Base-by-base conservation (phyloP, 306 rosid genomes). In the Dryas octopetala region DNA sequence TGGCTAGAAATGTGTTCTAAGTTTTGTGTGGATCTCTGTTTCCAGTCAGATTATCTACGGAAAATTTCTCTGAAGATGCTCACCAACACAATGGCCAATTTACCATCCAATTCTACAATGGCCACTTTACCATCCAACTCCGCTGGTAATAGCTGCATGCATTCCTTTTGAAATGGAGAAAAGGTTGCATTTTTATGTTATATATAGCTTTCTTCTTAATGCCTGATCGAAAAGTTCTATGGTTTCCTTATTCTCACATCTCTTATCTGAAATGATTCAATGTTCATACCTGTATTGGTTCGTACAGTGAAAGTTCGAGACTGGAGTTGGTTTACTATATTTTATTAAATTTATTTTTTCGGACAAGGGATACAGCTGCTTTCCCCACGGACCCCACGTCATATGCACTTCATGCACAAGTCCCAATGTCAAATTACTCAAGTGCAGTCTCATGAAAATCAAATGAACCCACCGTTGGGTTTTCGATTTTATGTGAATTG, bases 371-470 rank as follows among this genome's bases (percentile, higher is more conserved):
- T 54, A 55, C 97, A 93, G 66, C 43, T 88, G 81, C 98, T 28
- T 28, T 28, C 38, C 38, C 38, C 90, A 15, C 48, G 89, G n/a
- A n/a, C n/a, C n/a, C n/a, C n/a, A n/a, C n/a, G n/a, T 40, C 93
- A 86, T 73, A 88, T 93, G 86, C 94, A 91, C 46, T 46, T 92
- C 71, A 80, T 86, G 81, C 81, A 85, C 68, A 96, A 89, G 79
- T 62, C 97, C 60, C 96, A 86, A 79, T 66, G 96, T 66, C 96
- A 90, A 75, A 80, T 82, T 74, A 65, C 76, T 71, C 79, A 85
- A 66, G 74, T 79, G 71, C 95, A 89, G 79, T 83, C 97, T 66
- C 92, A 85, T 77, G 99, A 90, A 82, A 90, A 81, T 76, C 95
- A 89, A 81, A 85, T 87, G 80, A 90, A 79, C 82, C 78, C 93